Evolutionary conservation across 352 stramenopile species (phyloP).

Genomic region (Poterioochromonas sp.): DNA sequence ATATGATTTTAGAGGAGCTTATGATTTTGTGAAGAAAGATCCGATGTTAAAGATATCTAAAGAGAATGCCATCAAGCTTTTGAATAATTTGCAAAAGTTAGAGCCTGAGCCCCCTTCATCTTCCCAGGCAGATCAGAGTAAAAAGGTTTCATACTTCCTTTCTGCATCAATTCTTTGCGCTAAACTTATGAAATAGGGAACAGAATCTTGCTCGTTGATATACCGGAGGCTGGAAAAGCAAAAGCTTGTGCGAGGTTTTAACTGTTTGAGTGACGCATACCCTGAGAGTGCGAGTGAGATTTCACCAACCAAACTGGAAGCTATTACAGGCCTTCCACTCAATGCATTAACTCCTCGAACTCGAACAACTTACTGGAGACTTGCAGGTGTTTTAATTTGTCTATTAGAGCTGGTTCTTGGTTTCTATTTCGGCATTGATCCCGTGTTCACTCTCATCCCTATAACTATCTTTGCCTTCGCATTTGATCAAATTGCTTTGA

Average conservation of each 20-base stretch:
- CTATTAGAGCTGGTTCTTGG: background rate
- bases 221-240: background rate
- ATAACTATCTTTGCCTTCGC: background rate
- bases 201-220: background rate
- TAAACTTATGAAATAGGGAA: too few species aligned
- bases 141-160: too few species aligned
- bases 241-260: background rate
- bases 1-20: background rate
- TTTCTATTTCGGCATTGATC: background rate
- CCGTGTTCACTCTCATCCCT: background rate
- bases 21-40: background rate
- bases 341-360: background rate
- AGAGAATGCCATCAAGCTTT: background rate
- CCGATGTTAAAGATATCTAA: background rate
- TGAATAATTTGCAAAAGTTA: background rate
- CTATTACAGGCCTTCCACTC: background rate
- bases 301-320: background rate
- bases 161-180: too few species aligned
- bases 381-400: background rate
- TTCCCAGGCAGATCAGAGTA: too few species aligned
- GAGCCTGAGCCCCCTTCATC: too few species aligned
- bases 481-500: constrained; percentile 41
- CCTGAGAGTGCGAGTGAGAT: background rate
- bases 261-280: background rate
- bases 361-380: background rate